These are phyloP conservation scores for Trifolium pratense DNA, from an alignment of 306 rosid genomes.

Conservation along the genomic window DNA sequence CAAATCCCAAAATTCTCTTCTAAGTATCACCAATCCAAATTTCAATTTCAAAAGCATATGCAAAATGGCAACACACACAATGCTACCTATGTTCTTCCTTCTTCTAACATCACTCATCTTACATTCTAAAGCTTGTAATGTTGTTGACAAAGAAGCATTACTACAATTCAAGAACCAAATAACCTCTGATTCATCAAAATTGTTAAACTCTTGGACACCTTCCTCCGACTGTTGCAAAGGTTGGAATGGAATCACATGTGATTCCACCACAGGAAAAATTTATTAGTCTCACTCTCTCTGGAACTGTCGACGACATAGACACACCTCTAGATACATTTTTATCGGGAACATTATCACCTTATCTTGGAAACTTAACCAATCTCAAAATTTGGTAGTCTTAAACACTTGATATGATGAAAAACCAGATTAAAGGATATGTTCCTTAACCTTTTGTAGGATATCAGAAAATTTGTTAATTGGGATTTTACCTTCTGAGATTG, in stretches of 20 bases:
- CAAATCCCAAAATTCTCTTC: neutral
- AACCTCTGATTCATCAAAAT: constrained; percentile 59
- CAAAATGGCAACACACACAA: constrained; percentile 28
- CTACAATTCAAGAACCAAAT: constrained; percentile 59
- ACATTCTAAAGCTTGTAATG: constrained; percentile 50
- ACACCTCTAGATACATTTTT: constrained; percentile 56
- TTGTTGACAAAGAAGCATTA: constrained; percentile 57
- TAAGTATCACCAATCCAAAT: neutral
- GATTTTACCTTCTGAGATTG: constrained; percentile 57
- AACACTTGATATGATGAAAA: constrained; percentile 58
- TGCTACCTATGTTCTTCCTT: constrained; percentile 31
- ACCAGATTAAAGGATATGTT: constrained; percentile 51
- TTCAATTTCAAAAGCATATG: neutral
- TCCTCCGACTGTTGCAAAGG: constrained; percentile 64
- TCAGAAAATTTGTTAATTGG: constrained; percentile 57
- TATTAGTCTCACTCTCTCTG: constrained; percentile 49
- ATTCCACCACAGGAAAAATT: constrained; percentile 56
- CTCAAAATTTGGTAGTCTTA: constrained; percentile 54
- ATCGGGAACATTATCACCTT: constrained; percentile 67
- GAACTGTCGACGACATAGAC: constrained; percentile 40
- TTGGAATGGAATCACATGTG: constrained; percentile 69
- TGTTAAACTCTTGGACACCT: constrained; percentile 55
- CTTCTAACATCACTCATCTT: constrained; percentile 27
- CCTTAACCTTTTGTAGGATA: constrained; percentile 56
- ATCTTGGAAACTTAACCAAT: constrained; percentile 61